Percentiles rank a stretch among this genome's conserved stretches.
phyloP scores from a whole-genome alignment of 306 rosid species.

The Prunus mongolica region DNA sequence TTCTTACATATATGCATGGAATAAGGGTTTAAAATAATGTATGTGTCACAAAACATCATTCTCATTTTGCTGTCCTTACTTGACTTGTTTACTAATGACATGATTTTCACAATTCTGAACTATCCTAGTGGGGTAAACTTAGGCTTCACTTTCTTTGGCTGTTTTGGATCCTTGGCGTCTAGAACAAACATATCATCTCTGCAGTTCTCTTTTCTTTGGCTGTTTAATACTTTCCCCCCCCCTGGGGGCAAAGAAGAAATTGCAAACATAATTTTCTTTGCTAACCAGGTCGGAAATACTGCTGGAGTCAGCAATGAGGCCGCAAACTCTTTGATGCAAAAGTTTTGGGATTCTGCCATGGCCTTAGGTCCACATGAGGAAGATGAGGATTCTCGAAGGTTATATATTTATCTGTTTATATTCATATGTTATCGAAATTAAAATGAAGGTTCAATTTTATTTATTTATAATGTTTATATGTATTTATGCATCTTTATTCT shows the following conservation, averaged over 20 bases:
- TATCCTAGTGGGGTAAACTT: not conserved
- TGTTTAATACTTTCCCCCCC: not conserved
- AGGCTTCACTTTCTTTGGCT: not conserved
- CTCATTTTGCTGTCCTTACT: not conserved
- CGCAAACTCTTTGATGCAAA: conserved; percentile 76
- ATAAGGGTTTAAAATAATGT: too few species aligned
- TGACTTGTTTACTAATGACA: not conserved
- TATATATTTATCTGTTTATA: conserved; percentile 10
- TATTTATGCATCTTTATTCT: conserved; percentile 25
- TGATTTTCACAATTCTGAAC: not conserved
- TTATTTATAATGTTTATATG: not conserved
- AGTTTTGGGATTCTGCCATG: conserved; percentile 98
- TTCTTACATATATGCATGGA: not conserved
- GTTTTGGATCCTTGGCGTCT: not conserved
- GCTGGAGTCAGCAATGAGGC: conserved; percentile 60
- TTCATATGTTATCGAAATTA: conserved; percentile 7
- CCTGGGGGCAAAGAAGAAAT: not conserved
- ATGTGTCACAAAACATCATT: not conserved
- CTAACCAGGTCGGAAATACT: conserved; percentile 67
- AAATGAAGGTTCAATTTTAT: not conserved
- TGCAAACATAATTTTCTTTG: conserved; percentile 15
- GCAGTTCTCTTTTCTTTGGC: not conserved
- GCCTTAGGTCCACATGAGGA: conserved; percentile 58
- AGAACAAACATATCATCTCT: not conserved
- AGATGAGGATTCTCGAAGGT: conserved; percentile 81